phyloP scores from a whole-genome alignment of 495 filamentous ascomycete genomes.

The Pseudotulostoma volvatum region DNA sequence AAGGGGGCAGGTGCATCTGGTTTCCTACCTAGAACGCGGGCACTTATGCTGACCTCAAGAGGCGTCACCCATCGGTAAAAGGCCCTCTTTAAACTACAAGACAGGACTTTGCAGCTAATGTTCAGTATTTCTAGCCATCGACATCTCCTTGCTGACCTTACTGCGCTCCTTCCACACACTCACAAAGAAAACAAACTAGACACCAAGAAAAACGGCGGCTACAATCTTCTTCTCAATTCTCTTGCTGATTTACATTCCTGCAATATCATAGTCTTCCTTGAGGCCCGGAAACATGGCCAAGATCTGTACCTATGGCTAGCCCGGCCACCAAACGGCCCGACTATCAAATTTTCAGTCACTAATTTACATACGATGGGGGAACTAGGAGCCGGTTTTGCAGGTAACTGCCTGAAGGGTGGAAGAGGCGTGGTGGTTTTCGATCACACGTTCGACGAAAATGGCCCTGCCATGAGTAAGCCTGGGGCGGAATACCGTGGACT shows the following conservation, averaged over 20 bases:
- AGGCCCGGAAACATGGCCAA: conserved; percentile 64
- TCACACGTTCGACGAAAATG: conserved; percentile 56
- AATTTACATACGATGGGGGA: conserved; percentile 89
- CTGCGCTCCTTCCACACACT: conserved; percentile 74
- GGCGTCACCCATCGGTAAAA: conserved; percentile 75
- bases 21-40: conserved; percentile 43
- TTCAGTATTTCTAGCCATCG: conserved; percentile 46
- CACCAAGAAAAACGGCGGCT: conserved; percentile 59
- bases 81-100: neutral
- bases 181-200: conserved; percentile 94
- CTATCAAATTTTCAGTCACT: conserved; percentile 50
- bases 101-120: conserved; percentile 2
- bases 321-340: conserved; percentile 89
- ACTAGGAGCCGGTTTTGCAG: conserved; percentile 52
- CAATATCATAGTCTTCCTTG: conserved; percentile 96
- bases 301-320: conserved; percentile 74
- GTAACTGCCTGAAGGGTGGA: conserved; percentile 90
- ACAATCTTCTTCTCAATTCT: conserved; percentile 81
- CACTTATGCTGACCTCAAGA: conserved; percentile 76
- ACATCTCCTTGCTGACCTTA: conserved; percentile 81
- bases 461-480: conserved; percentile 24
- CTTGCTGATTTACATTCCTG: conserved; percentile 96
- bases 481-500: conserved; percentile 30
- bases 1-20: conserved; percentile 14
- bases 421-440: conserved; percentile 94